These are phyloP conservation scores for Globisporangium abappressorium DNA, from an alignment of 352 stramenopile genomes.

Conservation along the genomic window DNA sequence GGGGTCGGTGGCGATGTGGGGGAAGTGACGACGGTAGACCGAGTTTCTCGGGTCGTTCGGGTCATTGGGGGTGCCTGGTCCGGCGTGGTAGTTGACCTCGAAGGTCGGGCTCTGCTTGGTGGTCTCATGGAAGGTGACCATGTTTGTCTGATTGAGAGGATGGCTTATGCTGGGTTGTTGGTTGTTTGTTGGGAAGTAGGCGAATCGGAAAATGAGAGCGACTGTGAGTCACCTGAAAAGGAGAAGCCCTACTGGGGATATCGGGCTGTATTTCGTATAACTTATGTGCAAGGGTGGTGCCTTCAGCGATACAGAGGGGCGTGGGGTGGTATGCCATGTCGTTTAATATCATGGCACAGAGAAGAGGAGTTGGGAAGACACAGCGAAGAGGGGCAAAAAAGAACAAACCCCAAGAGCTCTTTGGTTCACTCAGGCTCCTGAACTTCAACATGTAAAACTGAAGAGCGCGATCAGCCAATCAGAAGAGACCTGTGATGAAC, in stretches of 20 bases:
- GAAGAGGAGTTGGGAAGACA: no score
- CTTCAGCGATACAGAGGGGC: not conserved
- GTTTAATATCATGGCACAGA: no score
- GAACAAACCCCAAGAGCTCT: not conserved
- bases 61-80: not conserved
- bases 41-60: not conserved
- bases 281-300: not conserved
- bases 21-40: not conserved
- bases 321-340: not conserved
- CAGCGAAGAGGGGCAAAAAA: not conserved
- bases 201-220: conserved; percentile 26
- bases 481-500: not conserved
- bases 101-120: conserved; percentile 7
- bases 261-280: conserved; percentile 4
- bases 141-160: not conserved
- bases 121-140: not conserved
- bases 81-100: not conserved
- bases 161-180: not conserved
- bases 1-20: conserved; percentile 13
- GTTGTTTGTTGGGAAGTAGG: conserved; percentile 6
- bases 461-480: conserved; percentile 2
- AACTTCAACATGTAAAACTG: not conserved
- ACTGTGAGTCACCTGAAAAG: conserved; percentile 19
- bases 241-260: not conserved
- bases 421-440: not conserved